Conservation (phyloP, 2,329 filamentous ascomycete species). For the Talaromyces sp. region DNA sequence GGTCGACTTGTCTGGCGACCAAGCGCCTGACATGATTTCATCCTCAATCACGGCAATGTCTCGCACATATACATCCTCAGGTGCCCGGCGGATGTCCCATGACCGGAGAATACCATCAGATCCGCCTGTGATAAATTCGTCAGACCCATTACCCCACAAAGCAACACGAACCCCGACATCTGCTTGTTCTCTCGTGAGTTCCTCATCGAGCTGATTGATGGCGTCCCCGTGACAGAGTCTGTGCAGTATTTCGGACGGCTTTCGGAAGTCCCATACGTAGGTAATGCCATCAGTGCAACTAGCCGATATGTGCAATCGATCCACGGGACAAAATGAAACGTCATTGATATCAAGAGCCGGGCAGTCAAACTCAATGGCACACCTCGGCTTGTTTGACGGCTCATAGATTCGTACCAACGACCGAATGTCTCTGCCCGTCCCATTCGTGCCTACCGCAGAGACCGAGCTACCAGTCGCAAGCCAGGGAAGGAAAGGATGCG, state of each 20-base stretch:
- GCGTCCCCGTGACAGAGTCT: slow-evolving; percentile 50
- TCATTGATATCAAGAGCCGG: slow-evolving; percentile 61
- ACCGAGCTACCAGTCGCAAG: slow-evolving; percentile 55
- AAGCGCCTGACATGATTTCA: slow-evolving; percentile 57
- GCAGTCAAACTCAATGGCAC: slow-evolving; percentile 51
- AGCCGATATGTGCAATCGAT: slow-evolving; percentile 52
- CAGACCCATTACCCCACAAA: slow-evolving; percentile 53
- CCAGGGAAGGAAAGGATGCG: slow-evolving; percentile 49
- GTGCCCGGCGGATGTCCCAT: slow-evolving; percentile 56
- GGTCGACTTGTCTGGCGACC: slow-evolving; percentile 54
- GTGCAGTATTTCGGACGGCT: slow-evolving; percentile 46
- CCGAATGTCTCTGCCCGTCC: slow-evolving; percentile 37
- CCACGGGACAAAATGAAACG: slow-evolving; percentile 48
- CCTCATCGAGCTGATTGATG: slow-evolving; percentile 45
- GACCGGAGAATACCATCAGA: slow-evolving; percentile 59
- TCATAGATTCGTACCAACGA: slow-evolving; percentile 55
- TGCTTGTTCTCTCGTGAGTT: slow-evolving; percentile 44
- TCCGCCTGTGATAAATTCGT: slow-evolving; percentile 56
- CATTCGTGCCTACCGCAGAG: slow-evolving; percentile 20
- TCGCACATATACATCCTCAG: slow-evolving; percentile 51
- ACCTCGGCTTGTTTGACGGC: slow-evolving; percentile 32
- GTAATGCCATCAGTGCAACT: slow-evolving; percentile 59
- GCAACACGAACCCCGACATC: slow-evolving; percentile 59
- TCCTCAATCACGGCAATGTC: slow-evolving; percentile 49
- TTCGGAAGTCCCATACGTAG: slow-evolving; percentile 59